A percentile compares a stretch with the other conserved stretches of the same genome.
These are phyloP conservation scores for Kodamaea alishanica DNA, from an alignment of 1,139 yeast species.

Conservation along the genomic window DNA sequence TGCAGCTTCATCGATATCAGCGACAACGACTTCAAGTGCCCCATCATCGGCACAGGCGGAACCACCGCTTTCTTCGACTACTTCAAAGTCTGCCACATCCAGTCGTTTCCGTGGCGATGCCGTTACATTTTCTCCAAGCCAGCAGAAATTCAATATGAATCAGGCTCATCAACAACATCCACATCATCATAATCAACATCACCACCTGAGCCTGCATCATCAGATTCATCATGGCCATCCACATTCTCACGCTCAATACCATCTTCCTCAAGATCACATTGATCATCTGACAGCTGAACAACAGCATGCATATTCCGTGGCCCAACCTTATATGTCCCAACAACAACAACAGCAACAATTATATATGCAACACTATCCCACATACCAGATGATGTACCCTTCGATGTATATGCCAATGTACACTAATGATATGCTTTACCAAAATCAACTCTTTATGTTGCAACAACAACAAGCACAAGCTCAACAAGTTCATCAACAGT, in stretches of 20 bases:
- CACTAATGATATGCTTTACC: conserved; percentile 14
- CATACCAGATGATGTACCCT: conserved; percentile 16
- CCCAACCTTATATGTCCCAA: conserved; percentile 19
- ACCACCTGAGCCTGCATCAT: conserved; percentile 8
- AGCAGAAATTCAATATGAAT: conserved; percentile 12
- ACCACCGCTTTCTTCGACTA: conserved; percentile 13
- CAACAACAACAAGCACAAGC: conserved; percentile 11
- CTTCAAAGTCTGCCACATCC: conserved; percentile 27
- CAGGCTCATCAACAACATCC: conserved; percentile 10
- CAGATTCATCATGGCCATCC: conserved; percentile 18
- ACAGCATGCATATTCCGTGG: conserved; percentile 16
- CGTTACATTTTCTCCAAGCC: conserved; percentile 39
- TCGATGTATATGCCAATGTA: conserved; percentile 18
- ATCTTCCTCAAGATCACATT: conserved; percentile 9
- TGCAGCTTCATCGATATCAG: no score
- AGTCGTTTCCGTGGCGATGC: conserved; percentile 44
- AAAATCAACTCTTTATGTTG: conserved; percentile 15
- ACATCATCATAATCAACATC: conserved; percentile 11
- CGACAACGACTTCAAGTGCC: no score
- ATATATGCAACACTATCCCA: conserved; percentile 13
- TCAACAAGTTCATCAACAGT: conserved; percentile 7
- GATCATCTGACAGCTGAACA: conserved; percentile 21
- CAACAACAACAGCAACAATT: conserved; percentile 14
- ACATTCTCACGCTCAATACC: conserved; percentile 17
- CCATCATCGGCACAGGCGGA: conserved; percentile 4